Evolutionary conservation across 2,329 filamentous ascomycete genomes (phyloP), one percentile per base, ranked within the genome.

Genomic region (Colletotrichum tanaceti): DNA sequence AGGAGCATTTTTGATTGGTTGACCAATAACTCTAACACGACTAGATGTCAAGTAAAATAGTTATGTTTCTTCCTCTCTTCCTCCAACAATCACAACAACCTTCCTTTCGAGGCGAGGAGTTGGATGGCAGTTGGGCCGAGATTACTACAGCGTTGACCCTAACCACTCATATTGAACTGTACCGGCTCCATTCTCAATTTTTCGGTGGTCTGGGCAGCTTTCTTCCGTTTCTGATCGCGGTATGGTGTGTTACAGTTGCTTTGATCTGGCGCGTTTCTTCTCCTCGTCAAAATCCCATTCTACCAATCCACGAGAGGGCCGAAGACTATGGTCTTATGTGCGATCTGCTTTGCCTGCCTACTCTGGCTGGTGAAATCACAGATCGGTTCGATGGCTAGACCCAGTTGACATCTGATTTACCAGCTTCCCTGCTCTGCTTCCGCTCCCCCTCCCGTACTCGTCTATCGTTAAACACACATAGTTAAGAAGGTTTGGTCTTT

Each of bases 131-230:
- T 35, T 53, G 24, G 13, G 57, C 35, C 55, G 18, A 55, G n/a
- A 24, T 35, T 22, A 24, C 24, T 22, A 49, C 16, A 47, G 41
- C 14, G 24, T 28, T 64, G 52, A 53, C 63, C 24, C 43, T 46
- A 28, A 24, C 55, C 50, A 43, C 24, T 24, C 43, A 49, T 38
- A n/a, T 65, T 62, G 32, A 22, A 47, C 11, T 35, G 32, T 35
- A 35, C 32, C 32, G 39, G 46, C 50, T 53, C 43, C 32, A 38
- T 38, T 44, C 39, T 44, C 41, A n/a, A 53, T 50, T 53, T 46
- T 58, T 49, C 60, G 53, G 46, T 49, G 18, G 38, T 62, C 47
- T 55, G 58, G 50, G 28, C 70, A 38, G 47, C 58, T 47, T 16
- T 58, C 52, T 24, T 61, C 67, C 49, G 53, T 28, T 14, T 58